phyloP scores from a whole-genome alignment of 768 basidiomycete genomes.

The Xanthoconium purpureum region DNA sequence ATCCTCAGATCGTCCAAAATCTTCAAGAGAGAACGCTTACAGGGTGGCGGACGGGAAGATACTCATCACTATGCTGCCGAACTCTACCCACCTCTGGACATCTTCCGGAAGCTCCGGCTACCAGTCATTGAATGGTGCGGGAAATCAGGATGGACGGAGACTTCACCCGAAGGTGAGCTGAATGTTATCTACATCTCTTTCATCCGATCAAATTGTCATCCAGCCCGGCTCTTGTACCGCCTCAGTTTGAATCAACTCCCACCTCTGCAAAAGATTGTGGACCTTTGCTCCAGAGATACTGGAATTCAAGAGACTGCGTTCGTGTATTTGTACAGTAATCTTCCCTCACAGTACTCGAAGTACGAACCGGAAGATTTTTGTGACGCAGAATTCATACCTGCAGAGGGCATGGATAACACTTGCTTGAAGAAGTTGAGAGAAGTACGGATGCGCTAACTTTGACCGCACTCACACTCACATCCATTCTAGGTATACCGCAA shows the following conservation, averaged over 20 bases:
- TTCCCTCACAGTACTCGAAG: slow-evolving; percentile 49
- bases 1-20: neutral
- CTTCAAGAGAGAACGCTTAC: slow-evolving; percentile 10
- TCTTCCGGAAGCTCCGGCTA: slow-evolving; percentile 63
- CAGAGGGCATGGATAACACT: slow-evolving; percentile 44
- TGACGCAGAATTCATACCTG: slow-evolving; percentile 73
- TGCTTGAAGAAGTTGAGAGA: slow-evolving; percentile 60
- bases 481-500: slow-evolving; percentile 59
- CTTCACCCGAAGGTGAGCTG: slow-evolving; percentile 73
- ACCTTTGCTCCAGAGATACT: slow-evolving; percentile 54
- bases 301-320: slow-evolving; percentile 55
- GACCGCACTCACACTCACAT: neutral
- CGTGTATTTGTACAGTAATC: slow-evolving; percentile 74
- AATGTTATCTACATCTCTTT: neutral
- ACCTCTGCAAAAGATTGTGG: slow-evolving; percentile 57
- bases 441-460: slow-evolving; percentile 33
- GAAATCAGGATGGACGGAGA: slow-evolving; percentile 65
- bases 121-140: slow-evolving; percentile 83
- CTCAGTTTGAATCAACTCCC: slow-evolving; percentile 67
- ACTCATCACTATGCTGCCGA: slow-evolving; percentile 57
- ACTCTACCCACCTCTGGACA: slow-evolving; percentile 78
- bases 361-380: slow-evolving; percentile 52
- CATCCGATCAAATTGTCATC: neutral
- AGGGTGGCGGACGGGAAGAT: slow-evolving; percentile 28
- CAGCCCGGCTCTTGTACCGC: slow-evolving; percentile 68